A percentile compares a stretch with the other conserved stretches of the same genome.
Conservation (phyloP, 1,284 basidiomycete genomes). For the Ceratobasidium sp. region DNA sequence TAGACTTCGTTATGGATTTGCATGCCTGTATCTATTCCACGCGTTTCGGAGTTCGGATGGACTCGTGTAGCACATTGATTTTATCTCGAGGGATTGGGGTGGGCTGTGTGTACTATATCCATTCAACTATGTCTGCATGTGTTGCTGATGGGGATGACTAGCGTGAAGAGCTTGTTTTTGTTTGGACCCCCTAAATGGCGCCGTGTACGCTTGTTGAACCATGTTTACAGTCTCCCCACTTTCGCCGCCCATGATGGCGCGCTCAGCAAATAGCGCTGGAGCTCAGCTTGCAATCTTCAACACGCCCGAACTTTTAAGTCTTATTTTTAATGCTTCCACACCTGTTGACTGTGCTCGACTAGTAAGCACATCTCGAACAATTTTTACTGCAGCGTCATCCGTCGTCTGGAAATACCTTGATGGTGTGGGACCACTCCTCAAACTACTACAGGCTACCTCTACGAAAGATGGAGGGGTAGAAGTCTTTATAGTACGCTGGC, state of each 20-base stretch:
- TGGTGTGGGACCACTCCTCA: neutral
- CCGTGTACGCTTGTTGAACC: neutral
- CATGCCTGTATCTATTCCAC: slow-evolving; percentile 11
- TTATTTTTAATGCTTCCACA: neutral
- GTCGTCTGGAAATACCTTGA: neutral
- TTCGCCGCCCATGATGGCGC: neutral
- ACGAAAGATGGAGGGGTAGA: neutral
- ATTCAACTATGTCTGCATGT: neutral
- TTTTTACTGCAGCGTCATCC: neutral
- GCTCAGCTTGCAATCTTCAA: neutral
- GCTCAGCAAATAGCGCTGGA: neutral
- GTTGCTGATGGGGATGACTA: neutral
- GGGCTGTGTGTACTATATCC: neutral
- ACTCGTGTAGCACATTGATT: neutral
- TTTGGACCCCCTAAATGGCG: neutral
- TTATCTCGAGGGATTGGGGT: neutral
- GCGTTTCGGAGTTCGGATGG: slow-evolving; percentile 3
- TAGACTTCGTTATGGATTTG: neutral
- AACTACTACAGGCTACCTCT: neutral
- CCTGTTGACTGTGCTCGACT: neutral
- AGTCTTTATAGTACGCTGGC: neutral
- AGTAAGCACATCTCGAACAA: neutral
- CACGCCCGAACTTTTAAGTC: neutral
- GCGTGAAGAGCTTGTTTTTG: no score
- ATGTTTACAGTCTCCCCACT: neutral